Evolutionary conservation across 306 rosid species (phyloP).

Genomic region (Cyamopsis tetragonoloba): DNA sequence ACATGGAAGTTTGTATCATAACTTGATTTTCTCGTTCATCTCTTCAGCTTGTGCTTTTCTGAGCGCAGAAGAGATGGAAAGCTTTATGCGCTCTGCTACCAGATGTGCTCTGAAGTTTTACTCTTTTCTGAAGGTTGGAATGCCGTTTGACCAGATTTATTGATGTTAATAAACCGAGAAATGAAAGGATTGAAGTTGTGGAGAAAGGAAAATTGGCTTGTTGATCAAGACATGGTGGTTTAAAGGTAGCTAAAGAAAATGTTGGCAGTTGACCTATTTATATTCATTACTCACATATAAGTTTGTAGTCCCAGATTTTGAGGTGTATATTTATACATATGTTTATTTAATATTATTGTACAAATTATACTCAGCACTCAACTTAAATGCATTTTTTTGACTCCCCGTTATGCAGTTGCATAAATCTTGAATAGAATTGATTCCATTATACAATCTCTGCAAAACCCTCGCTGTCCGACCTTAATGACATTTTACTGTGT

Average conservation of each 20-base stretch:
- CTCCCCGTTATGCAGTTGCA: slow-evolving; percentile 24
- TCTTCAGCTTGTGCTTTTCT: slow-evolving; percentile 32
- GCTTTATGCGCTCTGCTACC: slow-evolving; percentile 15
- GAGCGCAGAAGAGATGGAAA: slow-evolving; percentile 31
- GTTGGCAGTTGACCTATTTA: slow-evolving; percentile 46
- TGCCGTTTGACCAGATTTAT: slow-evolving; percentile 28
- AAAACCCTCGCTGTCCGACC: too few species aligned
- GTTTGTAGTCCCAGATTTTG: slow-evolving; percentile 57
- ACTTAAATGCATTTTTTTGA: slow-evolving; percentile 34
- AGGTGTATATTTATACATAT: slow-evolving; percentile 44
- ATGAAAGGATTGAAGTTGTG: slow-evolving; percentile 34
- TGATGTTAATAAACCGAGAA: slow-evolving; percentile 39
- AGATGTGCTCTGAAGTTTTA: slow-evolving; percentile 18
- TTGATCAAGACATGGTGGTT: slow-evolving; percentile 33
- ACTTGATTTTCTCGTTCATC: slow-evolving; percentile 32
- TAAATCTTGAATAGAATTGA: slow-evolving; percentile 34
- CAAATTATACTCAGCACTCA: slow-evolving; percentile 45
- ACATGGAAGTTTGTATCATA: slow-evolving; percentile 32
- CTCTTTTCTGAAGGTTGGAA: slow-evolving; percentile 25
- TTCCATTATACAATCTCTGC: slow-evolving; percentile 1
- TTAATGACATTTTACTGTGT: too few species aligned
- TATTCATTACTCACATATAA: slow-evolving; percentile 51
- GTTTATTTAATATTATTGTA: slow-evolving; percentile 43
- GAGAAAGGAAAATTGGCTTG: slow-evolving; percentile 25
- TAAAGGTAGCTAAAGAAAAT: slow-evolving; percentile 29